Percentiles rank a stretch among this genome's conserved stretches.
phyloP scores from a whole-genome alignment of 2,329 filamentous ascomycete genomes.

The Trichophyton simii region DNA sequence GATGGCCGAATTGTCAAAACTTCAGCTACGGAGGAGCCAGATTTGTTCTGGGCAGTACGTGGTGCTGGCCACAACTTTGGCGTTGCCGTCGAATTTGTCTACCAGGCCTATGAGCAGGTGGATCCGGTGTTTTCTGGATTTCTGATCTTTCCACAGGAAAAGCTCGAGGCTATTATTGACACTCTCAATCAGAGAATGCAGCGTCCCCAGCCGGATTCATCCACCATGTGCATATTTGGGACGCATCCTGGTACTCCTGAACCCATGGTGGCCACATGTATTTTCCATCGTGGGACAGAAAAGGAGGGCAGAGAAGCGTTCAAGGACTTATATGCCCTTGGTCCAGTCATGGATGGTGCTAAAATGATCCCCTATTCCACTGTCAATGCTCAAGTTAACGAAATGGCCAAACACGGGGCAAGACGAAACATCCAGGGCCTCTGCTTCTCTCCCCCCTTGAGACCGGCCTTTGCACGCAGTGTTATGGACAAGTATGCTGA shows the following conservation, averaged over 20 bases:
- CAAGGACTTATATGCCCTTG: constrained; percentile 24
- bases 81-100: constrained; percentile 35
- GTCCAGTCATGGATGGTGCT: constrained; percentile 22
- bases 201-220: constrained; percentile 16
- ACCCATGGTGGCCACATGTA: constrained; percentile 15
- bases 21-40: constrained; percentile 34
- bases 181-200: constrained; percentile 16
- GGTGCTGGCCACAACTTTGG: constrained; percentile 38
- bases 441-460: constrained; percentile 29
- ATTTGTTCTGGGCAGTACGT: constrained; percentile 39
- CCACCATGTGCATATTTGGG: constrained; percentile 15
- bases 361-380: constrained; percentile 27
- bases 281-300: constrained; percentile 26
- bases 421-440: constrained; percentile 28
- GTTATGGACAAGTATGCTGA: constrained; percentile 19
- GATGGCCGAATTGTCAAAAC: constrained; percentile 28
- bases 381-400: constrained; percentile 26
- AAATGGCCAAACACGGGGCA: constrained; percentile 19
- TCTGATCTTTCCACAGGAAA: constrained; percentile 17
- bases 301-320: constrained; percentile 24
- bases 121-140: constrained; percentile 26
- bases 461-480: constrained; percentile 19
- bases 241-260: constrained; percentile 16
- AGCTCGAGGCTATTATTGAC: constrained; percentile 18
- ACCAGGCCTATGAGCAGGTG: constrained; percentile 22